A percentile compares a stretch with the other conserved stretches of the same genome.
Conservation (phyloP, 2,329 filamentous ascomycete genomes). For the Calonectria fujianensis region DNA sequence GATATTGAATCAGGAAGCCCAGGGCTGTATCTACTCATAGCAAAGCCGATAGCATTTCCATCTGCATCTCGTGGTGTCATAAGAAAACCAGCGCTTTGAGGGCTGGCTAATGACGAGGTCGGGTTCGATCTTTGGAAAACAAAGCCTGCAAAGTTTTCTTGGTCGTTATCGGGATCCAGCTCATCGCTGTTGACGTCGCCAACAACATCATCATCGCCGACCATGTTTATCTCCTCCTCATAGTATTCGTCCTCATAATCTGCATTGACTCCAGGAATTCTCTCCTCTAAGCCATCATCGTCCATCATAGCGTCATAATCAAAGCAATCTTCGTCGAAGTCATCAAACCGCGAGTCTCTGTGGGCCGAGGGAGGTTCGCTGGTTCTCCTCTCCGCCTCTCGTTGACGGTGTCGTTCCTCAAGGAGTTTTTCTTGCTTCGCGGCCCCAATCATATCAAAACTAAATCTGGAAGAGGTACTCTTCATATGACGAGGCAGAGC, state of each 20-base stretch:
- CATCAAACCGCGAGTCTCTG: conserved; percentile 74
- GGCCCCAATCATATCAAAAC: conserved; percentile 85
- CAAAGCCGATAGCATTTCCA: conserved; percentile 75
- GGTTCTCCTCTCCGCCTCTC: conserved; percentile 76
- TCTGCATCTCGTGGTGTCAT: conserved; percentile 73
- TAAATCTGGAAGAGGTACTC: conserved; percentile 87
- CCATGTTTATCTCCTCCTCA: conserved; percentile 55
- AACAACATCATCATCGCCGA: conserved; percentile 55
- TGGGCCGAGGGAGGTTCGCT: conserved; percentile 58
- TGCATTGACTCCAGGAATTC: conserved; percentile 76
- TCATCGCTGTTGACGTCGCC: conserved; percentile 51
- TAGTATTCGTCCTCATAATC: conserved; percentile 67
- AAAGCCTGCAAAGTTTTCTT: conserved; percentile 78
- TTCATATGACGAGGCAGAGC: conserved; percentile 79
- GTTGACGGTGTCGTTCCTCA: conserved; percentile 83
- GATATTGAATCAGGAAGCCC: conserved; percentile 47
- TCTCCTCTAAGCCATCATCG: conserved; percentile 79
- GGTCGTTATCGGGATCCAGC: conserved; percentile 58
- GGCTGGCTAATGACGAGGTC: conserved; percentile 70
- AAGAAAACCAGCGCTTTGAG: conserved; percentile 67
- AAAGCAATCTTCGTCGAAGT: conserved; percentile 77
- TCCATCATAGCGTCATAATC: conserved; percentile 80
- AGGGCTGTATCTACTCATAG: conserved; percentile 69
- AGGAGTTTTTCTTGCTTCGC: conserved; percentile 81
- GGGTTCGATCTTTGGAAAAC: conserved; percentile 74